Conservation (phyloP, 2,329 filamentous ascomycete genomes). For the Colletotrichum magnum region DNA sequence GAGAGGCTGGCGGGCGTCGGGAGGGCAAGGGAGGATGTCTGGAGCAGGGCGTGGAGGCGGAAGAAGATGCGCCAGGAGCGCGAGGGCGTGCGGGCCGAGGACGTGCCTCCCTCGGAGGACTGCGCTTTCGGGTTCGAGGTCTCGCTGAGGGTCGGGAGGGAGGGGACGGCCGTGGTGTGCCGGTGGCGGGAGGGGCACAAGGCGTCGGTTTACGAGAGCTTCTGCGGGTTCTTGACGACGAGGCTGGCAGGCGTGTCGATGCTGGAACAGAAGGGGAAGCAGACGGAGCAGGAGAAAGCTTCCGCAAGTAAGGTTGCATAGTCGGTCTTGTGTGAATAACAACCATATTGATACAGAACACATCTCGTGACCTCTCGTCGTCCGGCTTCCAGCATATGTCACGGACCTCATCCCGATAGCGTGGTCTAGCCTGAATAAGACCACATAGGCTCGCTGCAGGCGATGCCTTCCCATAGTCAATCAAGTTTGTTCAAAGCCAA, state of each 20-base stretch:
- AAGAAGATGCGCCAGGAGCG: conserved; percentile 58
- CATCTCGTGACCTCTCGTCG: background rate
- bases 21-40: conserved; percentile 79
- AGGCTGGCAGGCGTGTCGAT: background rate
- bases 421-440: background rate
- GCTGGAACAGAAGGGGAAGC: background rate
- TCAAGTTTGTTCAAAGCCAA: background rate
- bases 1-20: conserved; percentile 70
- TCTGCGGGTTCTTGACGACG: conserved; percentile 81
- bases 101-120: conserved; percentile 47
- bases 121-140: conserved; percentile 73
- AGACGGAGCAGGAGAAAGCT: background rate
- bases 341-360: too few relatives aligned
- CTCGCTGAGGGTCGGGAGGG: conserved; percentile 57
- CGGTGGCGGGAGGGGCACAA: conserved; percentile 85
- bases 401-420: background rate
- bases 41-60: conserved; percentile 81
- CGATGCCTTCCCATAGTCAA: background rate
- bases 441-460: conserved; percentile 7
- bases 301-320: background rate
- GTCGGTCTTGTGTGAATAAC: background rate
- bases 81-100: conserved; percentile 42
- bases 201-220: conserved; percentile 84
- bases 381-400: background rate
- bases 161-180: conserved; percentile 63